Conservation (phyloP, 371 early-diverging fungal genomes). For the Conidiobolus incongruus region DNA sequence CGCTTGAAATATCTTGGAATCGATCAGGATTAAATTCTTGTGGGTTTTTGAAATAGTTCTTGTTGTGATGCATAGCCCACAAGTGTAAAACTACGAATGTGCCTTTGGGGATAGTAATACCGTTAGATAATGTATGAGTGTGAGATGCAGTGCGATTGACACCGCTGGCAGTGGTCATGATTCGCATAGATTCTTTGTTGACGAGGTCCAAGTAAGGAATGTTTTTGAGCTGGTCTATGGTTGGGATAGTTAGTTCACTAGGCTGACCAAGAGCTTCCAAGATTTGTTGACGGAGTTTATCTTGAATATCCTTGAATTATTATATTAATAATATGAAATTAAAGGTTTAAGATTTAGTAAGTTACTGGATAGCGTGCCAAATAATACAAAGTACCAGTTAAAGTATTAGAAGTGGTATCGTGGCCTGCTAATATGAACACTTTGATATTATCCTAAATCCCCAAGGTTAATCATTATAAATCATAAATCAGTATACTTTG, state of each 20-base stretch:
- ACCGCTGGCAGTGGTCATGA: too few relatives aligned
- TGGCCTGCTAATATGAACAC: too few relatives aligned
- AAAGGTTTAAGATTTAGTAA: too few relatives aligned
- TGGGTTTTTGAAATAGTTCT: not conserved
- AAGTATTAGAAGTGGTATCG: conserved; percentile 24
- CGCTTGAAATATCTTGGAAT: not conserved
- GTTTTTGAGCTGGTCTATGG: not conserved
- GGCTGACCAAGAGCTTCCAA: conserved; percentile 4
- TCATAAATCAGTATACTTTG: too few relatives aligned
- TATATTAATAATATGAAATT: too few relatives aligned
- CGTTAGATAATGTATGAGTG: not conserved
- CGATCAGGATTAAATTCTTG: not conserved
- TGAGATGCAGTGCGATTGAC: not conserved
- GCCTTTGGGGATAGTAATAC: not conserved
- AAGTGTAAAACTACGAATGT: not conserved
- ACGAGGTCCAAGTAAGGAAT: not conserved
- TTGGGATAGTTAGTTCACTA: not conserved
- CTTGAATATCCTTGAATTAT: conserved; percentile 11
- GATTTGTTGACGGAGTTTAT: conserved; percentile 17
- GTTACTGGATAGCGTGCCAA: conserved; percentile 19
- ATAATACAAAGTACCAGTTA: conserved; percentile 15
- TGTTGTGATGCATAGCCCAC: not conserved
- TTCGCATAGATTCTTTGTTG: conserved; percentile 1
- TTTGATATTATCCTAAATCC: too few relatives aligned
- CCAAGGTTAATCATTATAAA: too few relatives aligned